phyloP scores from a whole-genome alignment of 768 basidiomycete genomes.

The Boletus pseudopeckii region DNA sequence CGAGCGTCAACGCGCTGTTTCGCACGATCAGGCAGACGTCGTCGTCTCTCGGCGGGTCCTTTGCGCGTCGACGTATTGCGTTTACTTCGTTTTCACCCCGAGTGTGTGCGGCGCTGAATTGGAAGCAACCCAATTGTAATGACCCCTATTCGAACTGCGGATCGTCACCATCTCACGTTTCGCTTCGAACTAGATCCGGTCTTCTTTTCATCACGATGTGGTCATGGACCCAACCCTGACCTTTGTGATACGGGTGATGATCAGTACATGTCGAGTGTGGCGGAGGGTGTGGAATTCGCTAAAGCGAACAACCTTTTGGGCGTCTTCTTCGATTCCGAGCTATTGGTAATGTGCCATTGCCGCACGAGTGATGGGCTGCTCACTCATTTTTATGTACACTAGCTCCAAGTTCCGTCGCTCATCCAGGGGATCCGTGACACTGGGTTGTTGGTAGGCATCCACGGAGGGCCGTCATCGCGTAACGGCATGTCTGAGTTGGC shows the following conservation, averaged over 20 bases:
- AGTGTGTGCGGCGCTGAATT: conserved; percentile 87
- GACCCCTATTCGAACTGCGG: conserved; percentile 16
- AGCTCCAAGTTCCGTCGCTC: conserved; percentile 84
- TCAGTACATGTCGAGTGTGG: conserved; percentile 62
- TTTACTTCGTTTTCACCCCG: conserved; percentile 91
- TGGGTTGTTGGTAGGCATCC: conserved; percentile 83
- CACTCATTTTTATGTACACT: too few relatives aligned
- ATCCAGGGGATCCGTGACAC: conserved; percentile 86
- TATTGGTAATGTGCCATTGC: conserved; percentile 60
- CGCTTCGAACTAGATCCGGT: conserved; percentile 70
- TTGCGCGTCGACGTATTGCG: conserved; percentile 73
- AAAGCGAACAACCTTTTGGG: conserved; percentile 91
- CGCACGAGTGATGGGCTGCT: conserved; percentile 2
- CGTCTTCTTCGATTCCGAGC: conserved; percentile 79
- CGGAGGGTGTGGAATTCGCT: conserved; percentile 91
- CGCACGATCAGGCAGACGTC: conserved; percentile 75
- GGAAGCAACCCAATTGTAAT: conserved; percentile 98
- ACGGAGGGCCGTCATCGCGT: conserved; percentile 54
- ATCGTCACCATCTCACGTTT: conserved; percentile 18
- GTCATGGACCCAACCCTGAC: conserved; percentile 44
- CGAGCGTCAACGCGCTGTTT: conserved; percentile 80
- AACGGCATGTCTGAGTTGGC: conserved; percentile 35
- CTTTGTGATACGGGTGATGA: conserved; percentile 43
- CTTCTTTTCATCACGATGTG: conserved; percentile 89
- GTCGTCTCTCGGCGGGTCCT: conserved; percentile 45